These are phyloP conservation scores for Amanita rubescens DNA, from an alignment of 768 basidiomycete species.

Conservation along the genomic window DNA sequence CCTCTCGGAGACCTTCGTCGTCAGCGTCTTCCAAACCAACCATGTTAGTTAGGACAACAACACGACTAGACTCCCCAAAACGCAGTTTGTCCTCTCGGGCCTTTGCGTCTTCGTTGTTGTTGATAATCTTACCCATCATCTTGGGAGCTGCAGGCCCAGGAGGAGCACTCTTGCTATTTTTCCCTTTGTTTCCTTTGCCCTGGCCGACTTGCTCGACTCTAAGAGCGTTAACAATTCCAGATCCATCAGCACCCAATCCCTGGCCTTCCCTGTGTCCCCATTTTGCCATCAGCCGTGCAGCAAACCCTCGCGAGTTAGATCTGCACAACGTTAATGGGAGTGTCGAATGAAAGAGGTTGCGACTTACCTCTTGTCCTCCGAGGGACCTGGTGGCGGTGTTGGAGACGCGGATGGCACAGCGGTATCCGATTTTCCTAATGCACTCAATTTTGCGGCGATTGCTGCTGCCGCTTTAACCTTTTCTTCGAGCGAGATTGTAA, in stretches of 20 bases:
- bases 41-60: slow-evolving; percentile 88
- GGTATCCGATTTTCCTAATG: slow-evolving; percentile 32
- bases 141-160: not conserved
- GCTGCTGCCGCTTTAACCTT: slow-evolving; percentile 72
- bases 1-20: slow-evolving; percentile 77
- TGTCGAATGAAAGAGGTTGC: not conserved
- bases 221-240: slow-evolving; percentile 85
- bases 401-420: slow-evolving; percentile 20
- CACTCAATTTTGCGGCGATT: slow-evolving; percentile 68
- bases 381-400: slow-evolving; percentile 17
- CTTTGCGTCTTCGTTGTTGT: slow-evolving; percentile 81
- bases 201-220: slow-evolving; percentile 62
- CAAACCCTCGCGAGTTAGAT: slow-evolving; percentile 67
- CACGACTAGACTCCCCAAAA: slow-evolving; percentile 86
- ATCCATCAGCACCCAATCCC: slow-evolving; percentile 78
- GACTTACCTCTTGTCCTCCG: slow-evolving; percentile 25
- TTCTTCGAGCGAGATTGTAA: slow-evolving; percentile 47
- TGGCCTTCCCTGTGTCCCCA: slow-evolving; percentile 95
- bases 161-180: slow-evolving; percentile 19
- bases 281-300: slow-evolving; percentile 87
- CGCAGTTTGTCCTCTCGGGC: slow-evolving; percentile 68
- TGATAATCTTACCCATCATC: slow-evolving; percentile 85
- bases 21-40: slow-evolving; percentile 77
- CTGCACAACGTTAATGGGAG: slow-evolving; percentile 15
- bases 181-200: slow-evolving; percentile 32